Percentiles rank a stretch among this genome's conserved stretches.
Evolutionary conservation across 345 rosid species (phyloP).

Genomic region (Gossypium sturtianum): DNA sequence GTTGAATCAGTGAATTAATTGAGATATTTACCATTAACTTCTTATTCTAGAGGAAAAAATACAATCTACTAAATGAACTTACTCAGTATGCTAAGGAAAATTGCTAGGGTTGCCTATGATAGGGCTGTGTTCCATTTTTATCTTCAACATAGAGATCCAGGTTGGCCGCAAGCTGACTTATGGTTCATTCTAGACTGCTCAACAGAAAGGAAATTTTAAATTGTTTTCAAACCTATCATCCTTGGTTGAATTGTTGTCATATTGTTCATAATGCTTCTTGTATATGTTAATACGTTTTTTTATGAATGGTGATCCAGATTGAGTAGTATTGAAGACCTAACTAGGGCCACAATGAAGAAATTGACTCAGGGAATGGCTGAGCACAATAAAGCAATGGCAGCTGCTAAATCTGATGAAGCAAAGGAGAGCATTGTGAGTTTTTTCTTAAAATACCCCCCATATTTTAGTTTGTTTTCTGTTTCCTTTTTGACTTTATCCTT

Average conservation of each 20-base stretch:
- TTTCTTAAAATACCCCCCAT: not conserved
- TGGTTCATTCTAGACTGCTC: not conserved
- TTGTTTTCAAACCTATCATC: not conserved
- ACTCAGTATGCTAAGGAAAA: not conserved
- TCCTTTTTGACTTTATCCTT: not conserved
- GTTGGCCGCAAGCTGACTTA: not conserved
- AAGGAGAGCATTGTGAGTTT: constrained; percentile 70
- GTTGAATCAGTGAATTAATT: not conserved
- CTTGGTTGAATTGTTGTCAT: not conserved
- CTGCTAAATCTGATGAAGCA: constrained; percentile 91
- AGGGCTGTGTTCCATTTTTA: not conserved
- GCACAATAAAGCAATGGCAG: constrained; percentile 93
- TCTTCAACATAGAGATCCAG: not conserved
- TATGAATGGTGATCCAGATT: constrained; percentile 43
- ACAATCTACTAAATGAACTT: not conserved
- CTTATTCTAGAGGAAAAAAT: not conserved
- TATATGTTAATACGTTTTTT: not conserved
- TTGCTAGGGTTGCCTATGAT: not conserved
- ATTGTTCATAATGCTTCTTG: not conserved
- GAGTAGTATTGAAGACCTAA: constrained; percentile 76
- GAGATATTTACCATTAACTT: not conserved
- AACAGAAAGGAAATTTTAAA: not conserved
- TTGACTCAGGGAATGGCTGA: constrained; percentile 88
- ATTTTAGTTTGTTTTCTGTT: not conserved
- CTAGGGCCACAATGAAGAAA: constrained; percentile 88